phyloP scores from a whole-genome alignment of 2,329 filamentous ascomycete species.

The Mycosphaerella arachidis region DNA sequence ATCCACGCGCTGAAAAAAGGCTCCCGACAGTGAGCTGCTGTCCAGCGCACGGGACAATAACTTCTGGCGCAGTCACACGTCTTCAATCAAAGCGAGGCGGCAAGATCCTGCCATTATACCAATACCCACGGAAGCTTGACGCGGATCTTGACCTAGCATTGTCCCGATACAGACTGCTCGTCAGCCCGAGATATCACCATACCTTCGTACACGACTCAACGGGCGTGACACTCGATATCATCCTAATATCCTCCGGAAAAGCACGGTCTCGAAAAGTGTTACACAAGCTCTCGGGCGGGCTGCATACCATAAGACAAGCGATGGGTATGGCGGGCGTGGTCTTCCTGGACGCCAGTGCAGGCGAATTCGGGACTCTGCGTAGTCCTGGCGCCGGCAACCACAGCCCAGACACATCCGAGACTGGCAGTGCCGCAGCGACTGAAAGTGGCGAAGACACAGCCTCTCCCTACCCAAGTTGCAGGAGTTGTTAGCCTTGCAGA shows the following conservation, averaged over 20 bases:
- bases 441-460: neutral
- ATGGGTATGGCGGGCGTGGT: slow-evolving; percentile 44
- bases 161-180: neutral
- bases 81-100: no score
- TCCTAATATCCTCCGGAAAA: slow-evolving; percentile 4
- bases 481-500: slow-evolving; percentile 1
- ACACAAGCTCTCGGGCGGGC: slow-evolving; percentile 8
- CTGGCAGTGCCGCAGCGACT: neutral
- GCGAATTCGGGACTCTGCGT: slow-evolving; percentile 16
- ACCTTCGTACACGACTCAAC: neutral
- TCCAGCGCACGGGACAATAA: neutral
- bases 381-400: neutral
- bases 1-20: slow-evolving; percentile 7
- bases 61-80: neutral
- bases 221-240: neutral
- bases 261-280: slow-evolving; percentile 2
- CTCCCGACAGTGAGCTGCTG: slow-evolving; percentile 7
- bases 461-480: neutral
- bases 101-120: neutral
- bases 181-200: neutral
- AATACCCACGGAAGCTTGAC: neutral
- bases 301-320: slow-evolving; percentile 19
- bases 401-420: neutral
- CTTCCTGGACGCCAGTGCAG: slow-evolving; percentile 33
- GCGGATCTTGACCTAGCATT: neutral